These are phyloP conservation scores for Pichia sp. DNA, from an alignment of 1,139 yeast genomes.

Conservation along the genomic window DNA sequence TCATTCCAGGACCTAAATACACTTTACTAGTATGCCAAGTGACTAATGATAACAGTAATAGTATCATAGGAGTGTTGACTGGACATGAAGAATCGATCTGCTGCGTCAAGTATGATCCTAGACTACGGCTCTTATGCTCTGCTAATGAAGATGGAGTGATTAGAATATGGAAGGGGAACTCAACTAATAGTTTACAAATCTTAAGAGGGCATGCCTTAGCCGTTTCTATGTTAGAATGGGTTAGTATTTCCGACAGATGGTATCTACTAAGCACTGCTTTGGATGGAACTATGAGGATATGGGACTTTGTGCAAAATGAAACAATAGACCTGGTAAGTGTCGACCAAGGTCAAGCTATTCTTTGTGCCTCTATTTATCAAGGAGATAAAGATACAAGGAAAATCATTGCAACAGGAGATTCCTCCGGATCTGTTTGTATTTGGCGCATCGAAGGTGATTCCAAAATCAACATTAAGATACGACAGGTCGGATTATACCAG, in stretches of 20 bases:
- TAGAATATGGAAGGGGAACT: conserved; percentile 68
- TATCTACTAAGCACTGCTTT: conserved; percentile 43
- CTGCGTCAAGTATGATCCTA: conserved; percentile 48
- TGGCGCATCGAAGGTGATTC: conserved; percentile 41
- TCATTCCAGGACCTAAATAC: conserved; percentile 57
- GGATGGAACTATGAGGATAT: conserved; percentile 66
- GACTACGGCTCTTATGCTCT: conserved; percentile 56
- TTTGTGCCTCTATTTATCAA: conserved; percentile 43
- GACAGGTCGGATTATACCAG: conserved; percentile 20
- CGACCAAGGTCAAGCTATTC: conserved; percentile 47
- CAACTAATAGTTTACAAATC: conserved; percentile 42
- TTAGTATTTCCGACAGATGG: conserved; percentile 32
- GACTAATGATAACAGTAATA: conserved; percentile 35
- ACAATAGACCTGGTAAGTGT: conserved; percentile 37
- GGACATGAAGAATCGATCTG: conserved; percentile 69
- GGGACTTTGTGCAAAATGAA: conserved; percentile 53
- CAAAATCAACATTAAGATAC: conserved; percentile 1
- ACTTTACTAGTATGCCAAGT: conserved; percentile 58
- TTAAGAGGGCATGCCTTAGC: conserved; percentile 53
- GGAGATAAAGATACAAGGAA: conserved; percentile 41
- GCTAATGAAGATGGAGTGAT: conserved; percentile 73
- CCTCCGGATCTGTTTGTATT: conserved; percentile 50
- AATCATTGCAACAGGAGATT: conserved; percentile 56
- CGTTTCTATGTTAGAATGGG: conserved; percentile 53
- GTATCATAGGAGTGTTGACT: conserved; percentile 55